Conservation (phyloP, 2,329 filamentous ascomycete genomes). For the Trichoderma afroharzianum region DNA sequence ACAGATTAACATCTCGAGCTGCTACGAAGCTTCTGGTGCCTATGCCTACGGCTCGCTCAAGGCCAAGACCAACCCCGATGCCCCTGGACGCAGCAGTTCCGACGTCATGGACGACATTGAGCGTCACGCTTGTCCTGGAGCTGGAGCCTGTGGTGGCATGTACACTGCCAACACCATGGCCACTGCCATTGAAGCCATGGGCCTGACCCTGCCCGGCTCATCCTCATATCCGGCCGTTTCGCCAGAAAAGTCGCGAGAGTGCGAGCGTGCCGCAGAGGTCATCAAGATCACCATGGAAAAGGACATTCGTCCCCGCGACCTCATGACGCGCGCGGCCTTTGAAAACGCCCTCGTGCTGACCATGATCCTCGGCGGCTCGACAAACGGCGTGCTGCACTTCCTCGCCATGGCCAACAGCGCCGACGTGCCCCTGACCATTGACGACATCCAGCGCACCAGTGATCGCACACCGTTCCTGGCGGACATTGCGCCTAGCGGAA, state of each 20-base stretch:
- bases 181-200: slow-evolving; percentile 85
- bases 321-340: slow-evolving; percentile 75
- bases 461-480: slow-evolving; percentile 84
- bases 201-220: slow-evolving; percentile 71
- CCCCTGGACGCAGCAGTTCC: slow-evolving; percentile 63
- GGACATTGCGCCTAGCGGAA: slow-evolving; percentile 77
- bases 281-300: slow-evolving; percentile 77
- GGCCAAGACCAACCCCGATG: slow-evolving; percentile 58
- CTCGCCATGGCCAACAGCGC: slow-evolving; percentile 88
- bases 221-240: slow-evolving; percentile 35
- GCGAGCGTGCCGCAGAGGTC: slow-evolving; percentile 72
- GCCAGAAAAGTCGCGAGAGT: slow-evolving; percentile 83
- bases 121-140: slow-evolving; percentile 69
- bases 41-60: slow-evolving; percentile 75
- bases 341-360: slow-evolving; percentile 88
- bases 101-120: slow-evolving; percentile 93
- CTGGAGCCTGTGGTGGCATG: slow-evolving; percentile 78
- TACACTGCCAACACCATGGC: slow-evolving; percentile 95
- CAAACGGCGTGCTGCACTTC: slow-evolving; percentile 84
- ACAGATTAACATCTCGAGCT: slow-evolving; percentile 82
- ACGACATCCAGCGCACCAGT: slow-evolving; percentile 78
- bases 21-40: slow-evolving; percentile 83
- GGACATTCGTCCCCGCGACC: slow-evolving; percentile 75
- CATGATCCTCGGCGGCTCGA: slow-evolving; percentile 87
- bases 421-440: slow-evolving; percentile 69